Evolutionary conservation across 495 filamentous ascomycete genomes (phyloP).

Genomic region (Podospora anserina): DNA sequence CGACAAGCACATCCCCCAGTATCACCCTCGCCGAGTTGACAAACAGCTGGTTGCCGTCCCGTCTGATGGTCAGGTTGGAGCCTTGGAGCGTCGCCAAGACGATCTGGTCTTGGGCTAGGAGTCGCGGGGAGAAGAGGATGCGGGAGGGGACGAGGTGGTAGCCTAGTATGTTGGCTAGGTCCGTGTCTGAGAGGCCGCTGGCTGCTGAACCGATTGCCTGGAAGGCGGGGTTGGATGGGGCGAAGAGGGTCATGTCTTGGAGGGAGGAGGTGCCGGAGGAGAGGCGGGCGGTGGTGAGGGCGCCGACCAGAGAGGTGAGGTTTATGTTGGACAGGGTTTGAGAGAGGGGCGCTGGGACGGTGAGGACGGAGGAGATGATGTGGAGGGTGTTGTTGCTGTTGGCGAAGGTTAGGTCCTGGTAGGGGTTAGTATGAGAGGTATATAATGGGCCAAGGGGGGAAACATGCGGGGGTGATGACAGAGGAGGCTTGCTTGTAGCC

Average conservation of each 20-base stretch:
- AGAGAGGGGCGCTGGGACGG: slow-evolving; percentile 43
- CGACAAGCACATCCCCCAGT: slow-evolving; percentile 45
- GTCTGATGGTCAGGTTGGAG: slow-evolving; percentile 41
- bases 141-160: slow-evolving; percentile 39
- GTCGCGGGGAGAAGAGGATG: slow-evolving; percentile 41
- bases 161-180: slow-evolving; percentile 24
- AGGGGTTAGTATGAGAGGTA: not conserved
- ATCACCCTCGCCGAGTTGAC: slow-evolving; percentile 51
- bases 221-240: slow-evolving; percentile 31
- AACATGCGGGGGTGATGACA: slow-evolving; percentile 24
- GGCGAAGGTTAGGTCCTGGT: slow-evolving; percentile 25
- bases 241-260: slow-evolving; percentile 63
- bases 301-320: slow-evolving; percentile 59
- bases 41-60: slow-evolving; percentile 43
- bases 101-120: slow-evolving; percentile 32
- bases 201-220: slow-evolving; percentile 24
- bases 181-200: slow-evolving; percentile 9
- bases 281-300: slow-evolving; percentile 49
- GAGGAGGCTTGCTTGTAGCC: slow-evolving; percentile 26
- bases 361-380: slow-evolving; percentile 59
- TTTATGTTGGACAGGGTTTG: slow-evolving; percentile 25
- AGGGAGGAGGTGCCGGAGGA: slow-evolving; percentile 40
- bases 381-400: slow-evolving; percentile 61
- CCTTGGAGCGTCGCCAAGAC: slow-evolving; percentile 37
- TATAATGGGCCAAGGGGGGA: not conserved